Percentiles rank a stretch among this genome's conserved stretches.
Evolutionary conservation across 2,329 filamentous ascomycete genomes (phyloP).

Genomic region (Penicillium sp.): DNA sequence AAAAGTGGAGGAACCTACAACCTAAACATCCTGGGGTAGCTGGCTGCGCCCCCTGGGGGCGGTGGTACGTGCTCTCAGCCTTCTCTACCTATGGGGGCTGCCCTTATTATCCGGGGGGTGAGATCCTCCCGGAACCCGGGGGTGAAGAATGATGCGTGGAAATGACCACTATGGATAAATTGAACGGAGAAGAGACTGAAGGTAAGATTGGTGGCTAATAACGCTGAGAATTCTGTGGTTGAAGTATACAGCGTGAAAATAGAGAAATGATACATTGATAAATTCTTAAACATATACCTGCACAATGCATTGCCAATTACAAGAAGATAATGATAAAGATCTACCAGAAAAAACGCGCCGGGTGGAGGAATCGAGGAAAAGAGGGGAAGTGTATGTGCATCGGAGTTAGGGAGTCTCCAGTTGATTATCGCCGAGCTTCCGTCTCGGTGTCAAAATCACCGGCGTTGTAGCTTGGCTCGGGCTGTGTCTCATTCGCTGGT

Average conservation of each 20-base stretch:
- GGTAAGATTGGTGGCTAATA: neutral
- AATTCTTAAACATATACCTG: conserved; percentile 17
- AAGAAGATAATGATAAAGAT: conserved; percentile 12
- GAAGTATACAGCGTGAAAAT: neutral
- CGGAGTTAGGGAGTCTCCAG: neutral
- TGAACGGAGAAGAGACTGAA: neutral
- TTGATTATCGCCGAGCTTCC: conserved; percentile 12
- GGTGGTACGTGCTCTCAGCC: neutral
- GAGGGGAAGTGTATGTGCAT: conserved; percentile 9
- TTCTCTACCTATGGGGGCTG: conserved; percentile 20
- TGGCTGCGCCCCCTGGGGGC: neutral
- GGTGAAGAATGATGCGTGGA: neutral
- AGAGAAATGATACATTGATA: conserved; percentile 11
- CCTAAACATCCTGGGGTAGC: neutral
- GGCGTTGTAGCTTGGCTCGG: neutral
- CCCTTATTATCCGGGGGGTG: neutral
- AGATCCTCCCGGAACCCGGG: neutral
- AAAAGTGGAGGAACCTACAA: neutral
- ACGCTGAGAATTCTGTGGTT: neutral
- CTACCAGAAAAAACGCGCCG: conserved; percentile 8
- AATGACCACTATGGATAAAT: neutral
- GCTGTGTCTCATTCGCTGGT: conserved; percentile 7
- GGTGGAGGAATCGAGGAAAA: conserved; percentile 1
- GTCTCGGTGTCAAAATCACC: neutral
- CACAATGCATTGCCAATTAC: conserved; percentile 26